Conservation (phyloP, 176 grass and related monocot genomes). For the Metroxylon sagu region DNA sequence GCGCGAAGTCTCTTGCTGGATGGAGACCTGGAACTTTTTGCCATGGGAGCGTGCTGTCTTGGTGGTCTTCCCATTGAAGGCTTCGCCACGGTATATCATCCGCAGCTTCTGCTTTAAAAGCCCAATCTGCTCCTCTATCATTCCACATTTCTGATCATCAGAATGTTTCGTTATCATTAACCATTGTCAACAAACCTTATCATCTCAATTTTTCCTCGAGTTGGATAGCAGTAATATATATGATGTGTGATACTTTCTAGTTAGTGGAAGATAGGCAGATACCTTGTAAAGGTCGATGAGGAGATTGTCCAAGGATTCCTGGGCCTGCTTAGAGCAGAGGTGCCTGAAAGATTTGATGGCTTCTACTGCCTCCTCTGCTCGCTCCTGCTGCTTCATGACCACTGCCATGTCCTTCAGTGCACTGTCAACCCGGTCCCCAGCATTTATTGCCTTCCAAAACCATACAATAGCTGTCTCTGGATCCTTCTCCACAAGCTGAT, state of each 20-base stretch:
- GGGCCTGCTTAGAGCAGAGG: constrained; percentile 61
- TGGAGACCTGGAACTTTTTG: constrained; percentile 77
- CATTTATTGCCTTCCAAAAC: constrained; percentile 80
- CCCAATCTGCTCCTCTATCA: constrained; percentile 74
- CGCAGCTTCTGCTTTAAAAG: constrained; percentile 75
- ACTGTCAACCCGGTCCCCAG: constrained; percentile 57
- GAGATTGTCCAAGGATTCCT: constrained; percentile 78
- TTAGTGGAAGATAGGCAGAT: background rate
- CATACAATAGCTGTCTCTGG: constrained; percentile 59
- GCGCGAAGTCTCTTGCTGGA: constrained; percentile 73
- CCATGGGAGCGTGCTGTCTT: constrained; percentile 69
- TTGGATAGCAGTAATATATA: no score
- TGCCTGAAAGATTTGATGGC: constrained; percentile 59
- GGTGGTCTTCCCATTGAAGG: constrained; percentile 53
- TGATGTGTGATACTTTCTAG: no score
- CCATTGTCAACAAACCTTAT: no score
- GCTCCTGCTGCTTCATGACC: constrained; percentile 79
- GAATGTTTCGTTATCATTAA: constrained; percentile 4
- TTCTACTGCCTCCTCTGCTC: constrained; percentile 53
- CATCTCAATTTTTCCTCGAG: no score
- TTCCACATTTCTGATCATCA: constrained; percentile 40
- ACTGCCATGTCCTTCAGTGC: constrained; percentile 91
- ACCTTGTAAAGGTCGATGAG: constrained; percentile 63
- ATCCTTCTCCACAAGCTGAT: constrained; percentile 58
- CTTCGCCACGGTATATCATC: constrained; percentile 68